Conservation (phyloP, 805 yeast genomes). For the Starmerella vaccinii region DNA sequence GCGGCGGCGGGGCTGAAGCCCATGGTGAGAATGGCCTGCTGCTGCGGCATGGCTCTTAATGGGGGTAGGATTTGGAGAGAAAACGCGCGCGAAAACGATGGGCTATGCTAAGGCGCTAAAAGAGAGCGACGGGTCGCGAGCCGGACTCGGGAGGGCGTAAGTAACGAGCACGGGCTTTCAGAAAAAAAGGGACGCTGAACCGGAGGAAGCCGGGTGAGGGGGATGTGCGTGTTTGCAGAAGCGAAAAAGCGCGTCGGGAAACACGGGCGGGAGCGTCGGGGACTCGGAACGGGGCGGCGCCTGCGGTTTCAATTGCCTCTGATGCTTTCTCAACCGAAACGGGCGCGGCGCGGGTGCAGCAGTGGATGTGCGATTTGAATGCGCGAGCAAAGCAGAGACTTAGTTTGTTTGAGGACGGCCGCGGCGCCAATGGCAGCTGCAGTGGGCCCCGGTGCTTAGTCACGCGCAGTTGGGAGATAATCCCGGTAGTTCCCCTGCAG, state of each 20-base stretch:
- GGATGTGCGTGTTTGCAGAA: no score
- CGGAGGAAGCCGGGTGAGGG: no score
- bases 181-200: no score
- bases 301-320: neutral
- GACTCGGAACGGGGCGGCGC: no score
- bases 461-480: neutral
- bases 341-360: neutral
- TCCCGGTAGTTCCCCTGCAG: neutral
- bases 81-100: neutral
- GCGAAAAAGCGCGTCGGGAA: neutral
- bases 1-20: conserved; percentile 27
- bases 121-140: neutral
- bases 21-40: conserved; percentile 22
- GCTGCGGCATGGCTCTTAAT: neutral
- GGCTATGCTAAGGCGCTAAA: neutral
- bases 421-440: neutral
- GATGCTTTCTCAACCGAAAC: neutral
- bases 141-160: no score
- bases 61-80: neutral
- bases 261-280: no score
- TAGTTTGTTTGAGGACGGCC: no score
- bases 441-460: conserved; percentile 1
- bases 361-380: neutral
- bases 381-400: neutral
- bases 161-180: no score